A percentile compares a stretch with the other conserved stretches of the same genome.
phyloP scores from a whole-genome alignment of 2,329 filamentous ascomycete species.

The Epichloe hybrida region DNA sequence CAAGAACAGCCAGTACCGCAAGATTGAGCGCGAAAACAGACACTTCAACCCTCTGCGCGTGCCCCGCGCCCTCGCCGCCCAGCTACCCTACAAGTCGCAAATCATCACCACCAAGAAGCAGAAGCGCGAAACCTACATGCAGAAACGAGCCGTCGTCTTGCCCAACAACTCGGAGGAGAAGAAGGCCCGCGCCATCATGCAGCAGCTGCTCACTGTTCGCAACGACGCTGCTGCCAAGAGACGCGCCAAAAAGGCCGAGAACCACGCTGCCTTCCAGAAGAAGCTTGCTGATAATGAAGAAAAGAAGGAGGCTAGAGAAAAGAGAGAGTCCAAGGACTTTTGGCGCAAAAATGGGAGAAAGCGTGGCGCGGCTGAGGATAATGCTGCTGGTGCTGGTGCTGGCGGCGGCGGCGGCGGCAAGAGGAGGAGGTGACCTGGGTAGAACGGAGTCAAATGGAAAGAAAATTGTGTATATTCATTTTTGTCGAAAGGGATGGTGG shows the following conservation, averaged over 20 bases:
- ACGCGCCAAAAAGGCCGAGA: constrained; percentile 78
- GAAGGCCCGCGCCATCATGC: constrained; percentile 75
- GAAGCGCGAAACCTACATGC: constrained; percentile 73
- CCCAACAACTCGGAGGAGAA: constrained; percentile 74
- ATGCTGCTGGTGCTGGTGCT: constrained; percentile 16
- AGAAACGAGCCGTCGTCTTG: constrained; percentile 85
- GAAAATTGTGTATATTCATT: neutral
- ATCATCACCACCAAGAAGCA: constrained; percentile 71
- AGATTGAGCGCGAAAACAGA: constrained; percentile 49
- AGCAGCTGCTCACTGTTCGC: constrained; percentile 79
- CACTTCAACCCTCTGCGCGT: constrained; percentile 71
- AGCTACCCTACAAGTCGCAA: constrained; percentile 86
- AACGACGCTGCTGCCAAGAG: constrained; percentile 86
- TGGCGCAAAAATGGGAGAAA: constrained; percentile 83
- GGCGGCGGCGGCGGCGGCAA: constrained; percentile 20
- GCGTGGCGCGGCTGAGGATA: constrained; percentile 31
- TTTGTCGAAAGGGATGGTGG: neutral
- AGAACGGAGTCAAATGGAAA: too few species aligned
- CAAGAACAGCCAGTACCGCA: constrained; percentile 75
- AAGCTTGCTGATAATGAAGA: constrained; percentile 72
- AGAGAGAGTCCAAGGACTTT: constrained; percentile 81
- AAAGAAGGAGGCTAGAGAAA: constrained; percentile 77
- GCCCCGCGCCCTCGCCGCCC: constrained; percentile 66
- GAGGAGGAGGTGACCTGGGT: constrained; percentile 12
- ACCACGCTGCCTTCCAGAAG: constrained; percentile 64